These are phyloP conservation scores for Penicillium canariense DNA, from an alignment of 495 filamentous ascomycete genomes.

Conservation along the genomic window DNA sequence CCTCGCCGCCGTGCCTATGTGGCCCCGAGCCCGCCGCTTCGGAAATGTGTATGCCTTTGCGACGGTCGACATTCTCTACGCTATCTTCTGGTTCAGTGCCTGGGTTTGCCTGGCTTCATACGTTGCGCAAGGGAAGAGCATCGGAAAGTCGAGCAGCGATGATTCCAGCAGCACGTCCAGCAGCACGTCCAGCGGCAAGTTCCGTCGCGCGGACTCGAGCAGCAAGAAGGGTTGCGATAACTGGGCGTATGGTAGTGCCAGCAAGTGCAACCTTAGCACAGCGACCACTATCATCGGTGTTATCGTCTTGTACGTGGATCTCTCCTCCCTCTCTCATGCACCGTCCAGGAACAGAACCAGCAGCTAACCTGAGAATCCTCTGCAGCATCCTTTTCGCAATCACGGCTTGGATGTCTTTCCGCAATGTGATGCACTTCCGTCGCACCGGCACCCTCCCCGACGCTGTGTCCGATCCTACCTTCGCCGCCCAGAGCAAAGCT, in stretches of 20 bases:
- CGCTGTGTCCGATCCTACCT: constrained; percentile 53
- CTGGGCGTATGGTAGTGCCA: constrained; percentile 52
- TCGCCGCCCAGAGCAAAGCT: constrained; percentile 47
- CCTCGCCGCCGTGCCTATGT: constrained; percentile 78
- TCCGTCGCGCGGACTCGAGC: constrained; percentile 12
- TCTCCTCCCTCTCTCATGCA: constrained; percentile 1
- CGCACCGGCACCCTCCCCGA: constrained; percentile 74
- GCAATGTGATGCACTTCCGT: constrained; percentile 75
- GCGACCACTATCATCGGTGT: constrained; percentile 76
- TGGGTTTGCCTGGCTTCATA: constrained; percentile 76
- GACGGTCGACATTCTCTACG: constrained; percentile 67
- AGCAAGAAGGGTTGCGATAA: constrained; percentile 44
- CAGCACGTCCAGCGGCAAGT: constrained; percentile 21
- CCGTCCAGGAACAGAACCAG: background rate
- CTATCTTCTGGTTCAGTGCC: constrained; percentile 80
- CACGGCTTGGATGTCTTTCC: constrained; percentile 72
- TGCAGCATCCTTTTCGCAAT: constrained; percentile 69
- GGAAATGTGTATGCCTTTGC: constrained; percentile 82
- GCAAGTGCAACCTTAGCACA: constrained; percentile 70
- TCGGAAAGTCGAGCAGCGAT: constrained; percentile 30
- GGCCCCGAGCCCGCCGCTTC: constrained; percentile 73
- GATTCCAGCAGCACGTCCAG: constrained; percentile 13
- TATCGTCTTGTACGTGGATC: constrained; percentile 68
- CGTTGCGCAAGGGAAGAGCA: constrained; percentile 49
- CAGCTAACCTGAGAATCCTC: constrained; percentile 9